Evolutionary conservation across 176 grass and related monocot genomes (phyloP), one percentile per base, ranked within the genome.

Genomic region (Carex parvula): DNA sequence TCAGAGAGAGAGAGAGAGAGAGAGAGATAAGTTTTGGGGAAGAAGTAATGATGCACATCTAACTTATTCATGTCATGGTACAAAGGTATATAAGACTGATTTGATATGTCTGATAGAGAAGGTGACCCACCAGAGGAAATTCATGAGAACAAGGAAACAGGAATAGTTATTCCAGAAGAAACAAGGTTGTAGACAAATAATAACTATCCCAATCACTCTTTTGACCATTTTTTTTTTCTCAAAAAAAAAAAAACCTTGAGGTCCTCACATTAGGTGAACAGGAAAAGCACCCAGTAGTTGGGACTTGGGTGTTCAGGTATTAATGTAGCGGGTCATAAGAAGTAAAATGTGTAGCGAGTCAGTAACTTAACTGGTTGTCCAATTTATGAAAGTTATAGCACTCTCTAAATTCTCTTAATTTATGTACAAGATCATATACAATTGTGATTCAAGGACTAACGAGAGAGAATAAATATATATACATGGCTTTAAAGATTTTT

Each of bases 41-140:
- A 75, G 68, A 46, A 44, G 8, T 71, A 46, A 71, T 24, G 44
- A 26, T 55, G 5, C 72, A 71, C 39, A 54, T 76, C 72, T 76
- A 56, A 76, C 72, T 76, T 7, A 8, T 55, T 73, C 39, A 76
- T 55, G 1, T 14, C 5, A 75, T 15, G 44, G 71, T 75, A 75
- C 21, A 8, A 75, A 75, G 20, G 44, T 54, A 29, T 76, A 56
- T 56, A 76, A 29, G 2, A 54, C 48, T 29, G 55, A 54, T 14
- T 52, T 52, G 55, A 75, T 15, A 55, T 55, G 17, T 29, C 72
- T 30, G 72, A 76, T 76, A 54, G 72, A 53, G 72, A 76, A 76
- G 72, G 72, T 76, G 48, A 76, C 48, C 72, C 72, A 76, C 72
- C 72, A 26, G 13, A 76, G 72, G 55, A 76, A 76, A 55, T 53